Percentiles rank a stretch among this genome's conserved stretches.
Conservation (phyloP, 2,329 filamentous ascomycete species). For the Septoria petroselini region DNA sequence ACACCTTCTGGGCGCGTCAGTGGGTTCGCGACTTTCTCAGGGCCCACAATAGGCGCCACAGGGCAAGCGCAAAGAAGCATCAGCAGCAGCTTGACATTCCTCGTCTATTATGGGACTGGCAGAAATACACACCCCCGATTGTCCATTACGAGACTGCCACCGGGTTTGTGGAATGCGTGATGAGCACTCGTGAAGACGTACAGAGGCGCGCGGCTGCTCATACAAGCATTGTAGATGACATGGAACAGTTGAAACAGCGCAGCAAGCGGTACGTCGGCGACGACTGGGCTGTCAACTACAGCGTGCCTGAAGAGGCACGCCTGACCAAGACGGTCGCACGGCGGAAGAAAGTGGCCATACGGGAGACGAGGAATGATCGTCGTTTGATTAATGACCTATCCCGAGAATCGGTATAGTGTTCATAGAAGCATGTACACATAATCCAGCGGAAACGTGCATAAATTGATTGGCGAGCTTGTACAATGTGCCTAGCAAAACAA, state of each 20-base stretch:
- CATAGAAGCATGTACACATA: no score
- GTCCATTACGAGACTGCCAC: constrained; percentile 34
- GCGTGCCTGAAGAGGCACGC: neutral
- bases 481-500: no score
- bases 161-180: constrained; percentile 32
- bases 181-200: constrained; percentile 16
- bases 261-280: constrained; percentile 15
- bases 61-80: neutral
- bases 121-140: constrained; percentile 20
- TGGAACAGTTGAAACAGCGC: neutral
- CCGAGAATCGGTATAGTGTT: no score
- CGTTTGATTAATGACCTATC: neutral
- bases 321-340: neutral
- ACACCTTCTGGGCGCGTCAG: constrained; percentile 28
- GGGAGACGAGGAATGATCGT: neutral
- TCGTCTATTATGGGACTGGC: constrained; percentile 30
- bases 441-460: no score
- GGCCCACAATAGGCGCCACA: constrained; percentile 6
- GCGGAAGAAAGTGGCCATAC: neutral
- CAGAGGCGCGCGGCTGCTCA: neutral
- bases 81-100: constrained; percentile 26
- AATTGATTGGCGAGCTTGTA: no score
- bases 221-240: neutral
- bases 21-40: constrained; percentile 33
- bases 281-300: constrained; percentile 7